phyloP scores from a whole-genome alignment of 1,139 yeast species.

The Hemisphaericaspora xylofermentans region DNA sequence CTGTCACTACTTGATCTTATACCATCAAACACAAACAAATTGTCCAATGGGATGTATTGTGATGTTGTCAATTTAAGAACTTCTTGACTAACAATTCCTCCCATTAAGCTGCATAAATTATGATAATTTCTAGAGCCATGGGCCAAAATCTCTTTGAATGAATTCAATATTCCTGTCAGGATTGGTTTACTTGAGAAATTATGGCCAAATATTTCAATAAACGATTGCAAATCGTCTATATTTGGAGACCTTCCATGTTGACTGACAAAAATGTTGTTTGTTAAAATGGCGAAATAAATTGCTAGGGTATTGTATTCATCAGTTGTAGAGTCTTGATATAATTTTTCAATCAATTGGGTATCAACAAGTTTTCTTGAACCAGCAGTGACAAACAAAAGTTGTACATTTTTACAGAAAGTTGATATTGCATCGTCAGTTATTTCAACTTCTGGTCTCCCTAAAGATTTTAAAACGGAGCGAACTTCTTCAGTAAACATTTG shows the following conservation, averaged over 20 bases:
- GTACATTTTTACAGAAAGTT: slow-evolving; percentile 61
- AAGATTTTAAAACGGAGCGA: slow-evolving; percentile 19
- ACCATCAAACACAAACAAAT: slow-evolving; percentile 69
- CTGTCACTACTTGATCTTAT: slow-evolving; percentile 50
- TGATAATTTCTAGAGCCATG: slow-evolving; percentile 36
- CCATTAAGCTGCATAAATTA: slow-evolving; percentile 49
- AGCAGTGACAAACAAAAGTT: slow-evolving; percentile 34
- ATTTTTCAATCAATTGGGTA: slow-evolving; percentile 16
- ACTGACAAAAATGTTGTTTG: slow-evolving; percentile 26
- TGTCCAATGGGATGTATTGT: slow-evolving; percentile 73
- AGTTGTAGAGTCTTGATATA: slow-evolving; percentile 21
- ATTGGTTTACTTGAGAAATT: slow-evolving; percentile 10
- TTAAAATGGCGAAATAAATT: slow-evolving; percentile 37
- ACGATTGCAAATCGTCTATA: slow-evolving; percentile 21
- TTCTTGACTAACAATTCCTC: slow-evolving; percentile 82
- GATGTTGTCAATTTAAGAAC: slow-evolving; percentile 61
- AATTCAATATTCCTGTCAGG: slow-evolving; percentile 18
- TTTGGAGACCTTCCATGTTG: slow-evolving; percentile 19
- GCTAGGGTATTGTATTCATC: slow-evolving; percentile 24
- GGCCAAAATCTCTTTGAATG: slow-evolving; percentile 29
- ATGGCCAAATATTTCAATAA: slow-evolving; percentile 18
- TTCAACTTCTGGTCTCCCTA: slow-evolving; percentile 24
- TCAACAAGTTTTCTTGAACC: slow-evolving; percentile 30
- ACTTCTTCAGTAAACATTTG: slow-evolving; percentile 36
- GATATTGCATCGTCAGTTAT: slow-evolving; percentile 40